These are phyloP conservation scores for Ceratobasidium papillatum DNA, from an alignment of 1,284 basidiomycete species.

Conservation along the genomic window DNA sequence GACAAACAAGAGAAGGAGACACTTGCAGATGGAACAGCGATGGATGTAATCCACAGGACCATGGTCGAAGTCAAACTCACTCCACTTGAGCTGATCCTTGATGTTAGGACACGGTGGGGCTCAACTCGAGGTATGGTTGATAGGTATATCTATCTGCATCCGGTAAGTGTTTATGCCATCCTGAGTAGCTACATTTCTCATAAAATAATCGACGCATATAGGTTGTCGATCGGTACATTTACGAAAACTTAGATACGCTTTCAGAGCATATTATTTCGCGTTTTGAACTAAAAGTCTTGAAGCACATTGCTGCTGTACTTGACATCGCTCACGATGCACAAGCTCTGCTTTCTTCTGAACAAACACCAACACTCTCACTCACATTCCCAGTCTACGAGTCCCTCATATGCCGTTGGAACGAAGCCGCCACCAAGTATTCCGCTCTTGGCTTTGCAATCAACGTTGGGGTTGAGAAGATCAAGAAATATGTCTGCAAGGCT, in stretches of 20 bases:
- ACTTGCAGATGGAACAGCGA: background rate
- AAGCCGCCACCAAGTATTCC: background rate
- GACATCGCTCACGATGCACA: slow-evolving; percentile 30
- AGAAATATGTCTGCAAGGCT: slow-evolving; percentile 1
- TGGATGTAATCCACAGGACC: background rate
- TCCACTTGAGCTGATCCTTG: slow-evolving; percentile 9
- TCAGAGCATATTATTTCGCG: background rate
- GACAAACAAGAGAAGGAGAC: background rate
- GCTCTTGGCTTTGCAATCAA: slow-evolving; percentile 4
- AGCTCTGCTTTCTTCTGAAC: slow-evolving; percentile 25
- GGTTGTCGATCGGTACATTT: slow-evolving; percentile 12
- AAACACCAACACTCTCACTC: slow-evolving; percentile 35
- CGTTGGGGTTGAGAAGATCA: background rate
- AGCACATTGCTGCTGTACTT: slow-evolving; percentile 19
- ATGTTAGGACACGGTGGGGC: slow-evolving; percentile 24
- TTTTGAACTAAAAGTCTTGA: background rate
- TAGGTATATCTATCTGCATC: slow-evolving; percentile 28
- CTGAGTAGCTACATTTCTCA: background rate
- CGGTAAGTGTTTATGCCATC: background rate
- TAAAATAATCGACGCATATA: background rate
- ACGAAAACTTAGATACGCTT: background rate
- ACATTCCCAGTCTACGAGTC: slow-evolving; percentile 30
- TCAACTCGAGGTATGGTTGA: slow-evolving; percentile 35
- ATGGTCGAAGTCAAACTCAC: background rate
- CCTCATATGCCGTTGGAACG: slow-evolving; percentile 4